These are phyloP conservation scores for Neonectria punicea DNA, from an alignment of 2,329 filamentous ascomycete genomes.

Conservation along the genomic window DNA sequence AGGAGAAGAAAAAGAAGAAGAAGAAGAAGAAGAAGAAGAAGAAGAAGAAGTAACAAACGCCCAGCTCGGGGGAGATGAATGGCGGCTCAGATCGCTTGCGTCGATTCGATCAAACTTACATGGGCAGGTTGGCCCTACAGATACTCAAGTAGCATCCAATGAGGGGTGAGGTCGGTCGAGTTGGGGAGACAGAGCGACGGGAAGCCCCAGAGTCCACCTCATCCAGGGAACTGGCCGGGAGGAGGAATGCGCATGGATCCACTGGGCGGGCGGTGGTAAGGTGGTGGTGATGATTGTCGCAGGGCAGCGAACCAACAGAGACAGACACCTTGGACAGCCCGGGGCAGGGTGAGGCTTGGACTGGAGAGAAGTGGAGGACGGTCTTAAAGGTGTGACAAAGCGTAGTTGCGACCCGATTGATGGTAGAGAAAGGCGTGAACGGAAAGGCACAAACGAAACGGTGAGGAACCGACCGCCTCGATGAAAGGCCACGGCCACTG, in stretches of 20 bases:
- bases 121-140: slow-evolving; percentile 24
- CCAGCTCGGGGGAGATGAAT: slow-evolving; percentile 30
- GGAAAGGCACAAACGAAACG: neutral
- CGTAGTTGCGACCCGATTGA: slow-evolving; percentile 3
- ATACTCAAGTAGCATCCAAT: slow-evolving; percentile 32
- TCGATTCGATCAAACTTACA: slow-evolving; percentile 41
- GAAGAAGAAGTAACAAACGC: slow-evolving; percentile 25
- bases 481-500: slow-evolving; percentile 4
- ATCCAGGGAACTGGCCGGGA: slow-evolving; percentile 38
- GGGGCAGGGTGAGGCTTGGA: slow-evolving; percentile 16
- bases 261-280: slow-evolving; percentile 32
- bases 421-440: neutral
- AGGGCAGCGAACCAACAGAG: slow-evolving; percentile 25
- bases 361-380: slow-evolving; percentile 18
- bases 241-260: slow-evolving; percentile 42
- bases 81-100: slow-evolving; percentile 37
- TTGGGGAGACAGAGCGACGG: slow-evolving; percentile 31
- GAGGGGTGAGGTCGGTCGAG: slow-evolving; percentile 28
- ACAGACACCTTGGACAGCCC: slow-evolving; percentile 27
- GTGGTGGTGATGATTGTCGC: slow-evolving; percentile 30
- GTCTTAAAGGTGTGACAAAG: slow-evolving; percentile 8
- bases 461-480: neutral
- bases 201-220: slow-evolving; percentile 35
- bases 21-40: neutral
- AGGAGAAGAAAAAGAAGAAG: slow-evolving; percentile 4